Evolutionary conservation across 495 filamentous ascomycete genomes (phyloP), one percentile per base, ranked within the genome.

Genomic region (Penicillium cosmopolitanum): DNA sequence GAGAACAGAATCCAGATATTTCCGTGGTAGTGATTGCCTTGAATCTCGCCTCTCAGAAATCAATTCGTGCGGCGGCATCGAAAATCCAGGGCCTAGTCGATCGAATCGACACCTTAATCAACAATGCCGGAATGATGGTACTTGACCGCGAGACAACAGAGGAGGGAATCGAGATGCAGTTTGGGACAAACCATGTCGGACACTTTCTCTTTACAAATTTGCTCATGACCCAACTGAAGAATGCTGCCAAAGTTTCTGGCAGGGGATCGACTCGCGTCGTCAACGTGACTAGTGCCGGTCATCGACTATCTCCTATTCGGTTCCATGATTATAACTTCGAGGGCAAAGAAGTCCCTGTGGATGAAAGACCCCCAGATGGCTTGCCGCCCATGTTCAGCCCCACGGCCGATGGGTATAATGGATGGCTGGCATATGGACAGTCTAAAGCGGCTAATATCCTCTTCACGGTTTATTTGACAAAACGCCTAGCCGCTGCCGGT

Each of bases 91-190:
- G 40, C 7, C 31, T 50, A 7, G 50, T 63, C 23, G 59, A 68
- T 28, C 50, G 47, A 18, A 34, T 66, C 10, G 59, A 66, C 18
- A 61, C 58, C 13, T 44, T 66, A 3, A 76, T 92, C 35, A 83
- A 85, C 71, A 93, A 92, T 62, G 89, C 89, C 4, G 88, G 87
- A 36, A 80, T 89, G 58, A 87, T 90, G 84, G 84, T 75, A 0
- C 57, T 78, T 7, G 76, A 81, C 0, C 74, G 66, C 8, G 64
- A 66, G 0, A 60, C 73, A 2, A 87, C 87, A 0, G 66, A 76
- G 4, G 85, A 91, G 19, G 87, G 88, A n/a, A 87, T 85, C 66
- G 88, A 92, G 65, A 77, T 85, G 33, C 85, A 89, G 55, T 85
- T 91, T 57, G 87, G 84, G n/a, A 86, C 84, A 5, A 93, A 92